These are phyloP conservation scores for Climacium dendroides DNA, from an alignment of 225 moss, liverwort and hornwort species.

Conservation along the genomic window DNA sequence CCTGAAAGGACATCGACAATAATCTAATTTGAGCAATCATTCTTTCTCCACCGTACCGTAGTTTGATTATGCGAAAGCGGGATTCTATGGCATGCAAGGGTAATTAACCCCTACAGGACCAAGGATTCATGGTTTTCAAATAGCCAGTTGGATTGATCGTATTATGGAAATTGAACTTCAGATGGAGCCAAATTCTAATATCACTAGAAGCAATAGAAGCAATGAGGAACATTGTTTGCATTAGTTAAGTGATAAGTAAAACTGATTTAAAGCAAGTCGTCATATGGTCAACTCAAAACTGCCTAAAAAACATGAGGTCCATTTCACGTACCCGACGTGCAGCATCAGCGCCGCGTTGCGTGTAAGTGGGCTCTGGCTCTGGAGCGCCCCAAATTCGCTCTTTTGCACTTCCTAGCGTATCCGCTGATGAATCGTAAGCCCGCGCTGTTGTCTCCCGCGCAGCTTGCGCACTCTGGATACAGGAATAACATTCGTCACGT, in stretches of 20 bases:
- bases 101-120: not conserved
- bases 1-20: not conserved
- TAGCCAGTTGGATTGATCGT: too few relatives aligned
- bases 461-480: constrained; percentile 2
- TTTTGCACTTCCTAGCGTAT: not conserved
- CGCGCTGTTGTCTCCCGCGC: not conserved
- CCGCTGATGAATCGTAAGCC: constrained; percentile 24
- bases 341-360: constrained; percentile 21
- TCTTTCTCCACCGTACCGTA: not conserved
- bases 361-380: constrained; percentile 5
- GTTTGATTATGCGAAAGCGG: too few relatives aligned
- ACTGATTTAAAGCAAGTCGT: not conserved
- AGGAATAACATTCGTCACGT: not conserved
- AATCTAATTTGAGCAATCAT: not conserved
- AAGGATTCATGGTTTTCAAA: not conserved
- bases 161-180: not conserved
- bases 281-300: not conserved
- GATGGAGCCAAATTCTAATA: not conserved
- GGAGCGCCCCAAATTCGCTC: not conserved
- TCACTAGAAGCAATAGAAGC: too few relatives aligned
- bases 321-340: constrained; percentile 7
- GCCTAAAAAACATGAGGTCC: too few relatives aligned
- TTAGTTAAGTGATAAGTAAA: too few relatives aligned
- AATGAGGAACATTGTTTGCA: not conserved
- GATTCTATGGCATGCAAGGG: too few relatives aligned